phyloP scores from a whole-genome alignment of 192 early-diverging fungal genomes.

The Coemansia sp. region DNA sequence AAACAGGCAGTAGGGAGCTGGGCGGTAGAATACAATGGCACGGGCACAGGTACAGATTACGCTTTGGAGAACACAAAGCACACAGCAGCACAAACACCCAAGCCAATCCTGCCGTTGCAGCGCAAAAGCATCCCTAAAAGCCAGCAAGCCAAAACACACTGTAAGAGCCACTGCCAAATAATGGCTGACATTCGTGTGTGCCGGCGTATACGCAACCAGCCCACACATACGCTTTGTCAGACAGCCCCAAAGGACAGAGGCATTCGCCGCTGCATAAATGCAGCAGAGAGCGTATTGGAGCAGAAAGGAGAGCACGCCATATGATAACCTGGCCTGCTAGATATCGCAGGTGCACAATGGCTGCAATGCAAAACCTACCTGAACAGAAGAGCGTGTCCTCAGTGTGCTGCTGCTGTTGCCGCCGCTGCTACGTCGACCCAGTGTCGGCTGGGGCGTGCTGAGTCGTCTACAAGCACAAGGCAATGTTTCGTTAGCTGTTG shows the following conservation, averaged over 20 bases:
- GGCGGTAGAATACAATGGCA: not conserved
- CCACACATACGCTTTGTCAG: not conserved
- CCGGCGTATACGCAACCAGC: not conserved
- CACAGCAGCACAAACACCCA: not conserved
- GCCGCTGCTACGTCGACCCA: conserved; percentile 2
- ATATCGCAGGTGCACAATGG: not conserved
- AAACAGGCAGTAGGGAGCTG: not conserved
- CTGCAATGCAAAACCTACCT: conserved; percentile 7
- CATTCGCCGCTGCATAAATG: conserved; percentile 1
- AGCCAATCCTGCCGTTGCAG: not conserved
- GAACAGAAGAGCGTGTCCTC: conserved; percentile 6
- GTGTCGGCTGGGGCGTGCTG: conserved; percentile 10
- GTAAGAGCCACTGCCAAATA: not conserved
- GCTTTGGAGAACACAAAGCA: conserved; percentile 1
- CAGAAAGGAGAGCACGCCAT: not conserved
- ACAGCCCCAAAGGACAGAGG: not conserved
- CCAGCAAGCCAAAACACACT: not conserved
- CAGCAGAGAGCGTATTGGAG: not conserved
- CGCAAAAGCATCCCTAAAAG: not conserved
- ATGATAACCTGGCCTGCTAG: not conserved
- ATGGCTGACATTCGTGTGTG: conserved; percentile 3
- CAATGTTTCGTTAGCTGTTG: not conserved
- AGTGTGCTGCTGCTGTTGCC: conserved; percentile 7
- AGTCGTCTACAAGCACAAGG: conserved; percentile 9
- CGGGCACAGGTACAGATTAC: not conserved